A percentile compares a stretch with the other conserved stretches of the same genome.
These are phyloP conservation scores for Melampsora americana DNA, from an alignment of 1,284 basidiomycete species.

Conservation along the genomic window DNA sequence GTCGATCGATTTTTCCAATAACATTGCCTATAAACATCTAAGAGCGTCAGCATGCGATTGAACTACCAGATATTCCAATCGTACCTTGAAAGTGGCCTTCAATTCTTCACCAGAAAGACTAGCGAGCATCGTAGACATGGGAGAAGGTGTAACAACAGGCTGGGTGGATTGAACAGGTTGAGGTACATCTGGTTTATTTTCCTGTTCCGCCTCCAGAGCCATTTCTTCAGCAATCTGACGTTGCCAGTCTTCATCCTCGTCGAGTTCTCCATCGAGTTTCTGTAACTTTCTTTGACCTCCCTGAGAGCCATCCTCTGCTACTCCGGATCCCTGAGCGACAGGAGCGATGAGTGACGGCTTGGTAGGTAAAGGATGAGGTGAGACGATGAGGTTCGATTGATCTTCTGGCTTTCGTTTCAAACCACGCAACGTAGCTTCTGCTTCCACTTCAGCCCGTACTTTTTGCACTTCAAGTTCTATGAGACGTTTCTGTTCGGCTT, in stretches of 20 bases:
- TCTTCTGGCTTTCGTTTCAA: slow-evolving; percentile 36
- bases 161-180: slow-evolving; percentile 1
- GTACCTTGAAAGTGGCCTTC: slow-evolving; percentile 77
- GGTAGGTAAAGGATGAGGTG: neutral
- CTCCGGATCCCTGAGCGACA: neutral
- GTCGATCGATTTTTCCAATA: slow-evolving; percentile 69
- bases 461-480: slow-evolving; percentile 41
- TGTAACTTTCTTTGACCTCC: slow-evolving; percentile 12
- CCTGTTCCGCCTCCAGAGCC: slow-evolving; percentile 62
- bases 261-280: slow-evolving; percentile 21
- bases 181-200: neutral
- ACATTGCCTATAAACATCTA: slow-evolving; percentile 45
- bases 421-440: slow-evolving; percentile 28
- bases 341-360: neutral
- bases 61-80: neutral
- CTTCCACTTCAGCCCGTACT: slow-evolving; percentile 34
- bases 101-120: slow-evolving; percentile 83
- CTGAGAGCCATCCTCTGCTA: neutral
- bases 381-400: neutral
- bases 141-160: slow-evolving; percentile 61
- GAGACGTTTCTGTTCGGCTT: slow-evolving; percentile 26
- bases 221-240: slow-evolving; percentile 64
- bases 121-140: slow-evolving; percentile 55
- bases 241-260: slow-evolving; percentile 64
- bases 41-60: slow-evolving; percentile 48